phyloP scores from a whole-genome alignment of 108 stramenopile species.

The Cyclostephanos tholiformis region DNA sequence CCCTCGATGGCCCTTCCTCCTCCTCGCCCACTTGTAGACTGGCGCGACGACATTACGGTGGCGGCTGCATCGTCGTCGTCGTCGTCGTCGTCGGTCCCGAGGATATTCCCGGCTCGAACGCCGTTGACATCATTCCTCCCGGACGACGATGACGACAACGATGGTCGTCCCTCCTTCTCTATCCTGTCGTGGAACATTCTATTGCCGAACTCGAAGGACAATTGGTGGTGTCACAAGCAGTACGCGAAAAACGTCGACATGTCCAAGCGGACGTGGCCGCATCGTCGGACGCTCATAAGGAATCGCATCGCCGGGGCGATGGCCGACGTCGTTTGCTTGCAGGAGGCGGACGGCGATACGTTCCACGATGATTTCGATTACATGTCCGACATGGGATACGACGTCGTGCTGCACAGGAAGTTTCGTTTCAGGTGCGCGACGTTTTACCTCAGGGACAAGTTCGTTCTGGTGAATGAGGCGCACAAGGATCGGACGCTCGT shows the following conservation, averaged over 20 bases:
- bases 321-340: constrained; percentile 87
- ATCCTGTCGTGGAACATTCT: constrained; percentile 60
- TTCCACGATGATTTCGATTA: constrained; percentile 88
- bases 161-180: constrained; percentile 16
- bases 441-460: constrained; percentile 74
- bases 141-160: background rate
- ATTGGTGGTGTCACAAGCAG: constrained; percentile 66
- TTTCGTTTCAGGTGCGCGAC: constrained; percentile 86
- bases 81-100: background rate
- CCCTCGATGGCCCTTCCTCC: background rate
- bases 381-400: constrained; percentile 76
- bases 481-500: constrained; percentile 87
- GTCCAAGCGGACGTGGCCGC: constrained; percentile 52
- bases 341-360: constrained; percentile 79
- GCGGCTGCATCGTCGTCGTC: background rate
- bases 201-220: constrained; percentile 54
- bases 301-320: constrained; percentile 39
- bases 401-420: constrained; percentile 65
- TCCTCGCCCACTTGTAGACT: background rate
- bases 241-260: constrained; percentile 44
- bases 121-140: background rate
- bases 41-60: background rate
- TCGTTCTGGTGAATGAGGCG: constrained; percentile 63
- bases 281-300: constrained; percentile 47
- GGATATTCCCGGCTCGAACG: background rate